Conservation (phyloP, 2,329 filamentous ascomycete species). For the Pestalotiopsis sp. region DNA sequence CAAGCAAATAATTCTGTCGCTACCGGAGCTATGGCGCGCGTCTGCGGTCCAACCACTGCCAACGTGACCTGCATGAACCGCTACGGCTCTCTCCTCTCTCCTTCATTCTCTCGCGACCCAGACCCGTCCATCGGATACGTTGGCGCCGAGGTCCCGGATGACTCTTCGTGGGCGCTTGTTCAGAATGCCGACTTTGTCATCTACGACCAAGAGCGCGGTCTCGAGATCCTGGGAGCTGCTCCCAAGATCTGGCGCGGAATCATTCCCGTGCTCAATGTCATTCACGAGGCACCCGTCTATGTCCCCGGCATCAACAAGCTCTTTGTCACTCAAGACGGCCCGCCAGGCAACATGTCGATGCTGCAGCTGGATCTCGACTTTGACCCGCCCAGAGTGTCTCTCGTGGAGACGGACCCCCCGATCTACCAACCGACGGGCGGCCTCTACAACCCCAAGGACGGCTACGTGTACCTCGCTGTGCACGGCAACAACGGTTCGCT, state of each 20-base stretch:
- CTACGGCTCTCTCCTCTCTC: too few relatives aligned
- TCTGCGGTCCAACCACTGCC: too few relatives aligned
- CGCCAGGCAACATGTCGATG: background rate
- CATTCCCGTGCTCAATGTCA: background rate
- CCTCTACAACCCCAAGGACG: background rate
- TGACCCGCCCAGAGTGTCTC: background rate
- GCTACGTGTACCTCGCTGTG: background rate
- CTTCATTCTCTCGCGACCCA: too few relatives aligned
- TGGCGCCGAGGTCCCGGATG: background rate
- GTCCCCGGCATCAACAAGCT: background rate
- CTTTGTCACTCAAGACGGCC: background rate
- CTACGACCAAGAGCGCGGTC: background rate
- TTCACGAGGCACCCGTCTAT: background rate
- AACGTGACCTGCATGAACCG: too few relatives aligned
- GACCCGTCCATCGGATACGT: too few relatives aligned
- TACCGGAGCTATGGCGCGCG: too few relatives aligned
- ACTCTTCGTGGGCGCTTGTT: background rate
- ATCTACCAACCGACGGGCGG: background rate
- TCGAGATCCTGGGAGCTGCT: background rate
- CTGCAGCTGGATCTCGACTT: background rate
- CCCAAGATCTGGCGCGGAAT: background rate
- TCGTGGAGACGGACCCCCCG: background rate
- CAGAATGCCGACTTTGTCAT: background rate
- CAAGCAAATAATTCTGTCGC: too few relatives aligned
- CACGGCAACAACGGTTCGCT: background rate